Percentiles rank a stretch among this genome's conserved stretches.
phyloP scores from a whole-genome alignment of 1,284 basidiomycete species.

The Somion occarium region DNA sequence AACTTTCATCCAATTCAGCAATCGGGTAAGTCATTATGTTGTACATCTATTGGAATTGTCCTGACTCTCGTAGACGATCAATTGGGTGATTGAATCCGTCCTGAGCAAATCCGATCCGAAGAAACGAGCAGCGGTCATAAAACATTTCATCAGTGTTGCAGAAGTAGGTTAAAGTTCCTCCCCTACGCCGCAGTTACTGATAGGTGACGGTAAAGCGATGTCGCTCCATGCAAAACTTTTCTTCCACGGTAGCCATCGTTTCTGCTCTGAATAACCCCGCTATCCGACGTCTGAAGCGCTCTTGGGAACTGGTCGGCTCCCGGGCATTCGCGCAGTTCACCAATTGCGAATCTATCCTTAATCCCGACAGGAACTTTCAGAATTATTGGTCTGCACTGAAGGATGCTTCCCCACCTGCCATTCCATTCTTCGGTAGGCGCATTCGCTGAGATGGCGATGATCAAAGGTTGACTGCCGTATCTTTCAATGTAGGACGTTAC shows the following conservation, averaged over 20 bases:
- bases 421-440: conserved; percentile 89
- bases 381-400: conserved; percentile 88
- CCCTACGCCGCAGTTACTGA: neutral
- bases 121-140: conserved; percentile 77
- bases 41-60: neutral
- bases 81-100: conserved; percentile 93
- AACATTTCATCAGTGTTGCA: conserved; percentile 90
- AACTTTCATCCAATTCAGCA: conserved; percentile 88
- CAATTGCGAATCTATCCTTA: conserved; percentile 78
- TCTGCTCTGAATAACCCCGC: conserved; percentile 94
- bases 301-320: conserved; percentile 88
- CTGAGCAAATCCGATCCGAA: conserved; percentile 83
- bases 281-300: conserved; percentile 87
- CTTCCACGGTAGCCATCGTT: conserved; percentile 92
- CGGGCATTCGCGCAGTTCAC: conserved; percentile 65
- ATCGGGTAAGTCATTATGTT: conserved; percentile 55
- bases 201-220: conserved; percentile 62
- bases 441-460: no score
- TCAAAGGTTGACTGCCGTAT: no score
- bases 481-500: conserved; percentile 76
- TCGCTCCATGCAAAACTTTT: conserved; percentile 88
- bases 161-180: conserved; percentile 60
- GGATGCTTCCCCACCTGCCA: conserved; percentile 87
- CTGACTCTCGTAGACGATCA: conserved; percentile 56
- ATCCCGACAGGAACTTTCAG: conserved; percentile 89